Base-by-base conservation (phyloP, 2,329 filamentous ascomycete species). In the Alternaria sp. region DNA sequence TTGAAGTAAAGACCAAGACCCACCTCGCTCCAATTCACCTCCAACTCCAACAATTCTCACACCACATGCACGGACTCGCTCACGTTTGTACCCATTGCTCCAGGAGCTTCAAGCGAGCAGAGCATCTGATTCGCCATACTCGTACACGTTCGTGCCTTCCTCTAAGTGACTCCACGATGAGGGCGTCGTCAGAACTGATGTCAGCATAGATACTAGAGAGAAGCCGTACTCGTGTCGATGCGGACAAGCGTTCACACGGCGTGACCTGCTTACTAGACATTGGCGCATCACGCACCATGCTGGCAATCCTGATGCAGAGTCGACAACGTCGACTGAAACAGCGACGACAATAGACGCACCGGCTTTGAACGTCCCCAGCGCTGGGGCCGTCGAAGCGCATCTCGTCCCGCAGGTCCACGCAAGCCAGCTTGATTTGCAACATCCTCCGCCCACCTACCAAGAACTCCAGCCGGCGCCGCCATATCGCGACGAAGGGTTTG, bases 261-360 rank as follows among this genome's bases (percentile, higher is more conserved):
- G 73, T 37, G 75, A 76, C 56, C 66, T 77, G 6, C 70, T 77
- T 25, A 77, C 75, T 5, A 66, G 75, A 20, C 75, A 76, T 56
- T 76, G 74, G 72, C 72, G 75, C 10, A 69, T 77, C 20, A 65
- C 74, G 6, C 64, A 74, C n/a, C 71, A 74, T 64, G 61, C 64
- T 28, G 60, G 60, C 3, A 60, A 63, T 21, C 58, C 61, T 37
- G 46, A 46, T 15, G 41, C 58, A 37, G 58, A 47, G 46, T 60
- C 61, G 25, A 55, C 54, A 41, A 49, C 63, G 46, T 60, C 63
- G n/a, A 58, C 65, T 23, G 56, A 60, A 26, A 50, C 50, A 5
- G 49, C 55, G n/a, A 55, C 60, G 21, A 47, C 58, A 26, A 53
- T 58, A 61, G 54, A 44, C 43, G 62, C 54, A 33, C 30, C 58